phyloP scores from a whole-genome alignment of 208 protist species.

The Acanthamoeba healyi region DNA sequence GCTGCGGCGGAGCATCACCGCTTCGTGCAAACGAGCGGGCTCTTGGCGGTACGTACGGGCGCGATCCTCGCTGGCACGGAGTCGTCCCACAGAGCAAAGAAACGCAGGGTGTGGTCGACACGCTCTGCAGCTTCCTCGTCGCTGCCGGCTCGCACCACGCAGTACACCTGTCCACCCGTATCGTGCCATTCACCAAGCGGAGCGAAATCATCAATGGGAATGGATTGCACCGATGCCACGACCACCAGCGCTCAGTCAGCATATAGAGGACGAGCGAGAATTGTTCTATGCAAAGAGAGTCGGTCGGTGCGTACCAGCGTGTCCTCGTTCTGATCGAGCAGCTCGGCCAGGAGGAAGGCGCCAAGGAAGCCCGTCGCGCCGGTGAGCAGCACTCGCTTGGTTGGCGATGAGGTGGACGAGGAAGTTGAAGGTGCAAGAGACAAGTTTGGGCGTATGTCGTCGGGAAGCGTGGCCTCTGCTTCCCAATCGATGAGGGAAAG shows the following conservation, averaged over 20 bases:
- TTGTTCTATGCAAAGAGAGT: neutral
- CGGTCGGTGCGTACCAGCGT: neutral
- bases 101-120: neutral
- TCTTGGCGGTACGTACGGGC: too few relatives aligned
- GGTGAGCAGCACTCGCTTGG: neutral
- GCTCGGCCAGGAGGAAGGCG: constrained; percentile 16
- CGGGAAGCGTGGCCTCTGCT: neutral
- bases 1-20: too few relatives aligned
- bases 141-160: neutral
- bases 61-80: neutral
- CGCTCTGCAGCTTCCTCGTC: constrained; percentile 4
- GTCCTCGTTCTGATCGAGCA: constrained; percentile 1
- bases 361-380: constrained; percentile 57
- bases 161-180: neutral
- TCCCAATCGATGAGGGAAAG: constrained; percentile 16
- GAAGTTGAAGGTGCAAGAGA: neutral
- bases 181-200: neutral
- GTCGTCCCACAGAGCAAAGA: constrained; percentile 25
- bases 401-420: neutral
- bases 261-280: too few relatives aligned
- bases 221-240: too few relatives aligned
- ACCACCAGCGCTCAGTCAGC: too few relatives aligned
- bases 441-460: neutral
- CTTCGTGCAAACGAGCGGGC: too few relatives aligned
- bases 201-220: neutral